Percentiles rank a stretch among this genome's conserved stretches.
These are phyloP conservation scores for Yamadazyma kanchanaburiensis DNA, from an alignment of 1,139 yeast genomes.

Conservation along the genomic window DNA sequence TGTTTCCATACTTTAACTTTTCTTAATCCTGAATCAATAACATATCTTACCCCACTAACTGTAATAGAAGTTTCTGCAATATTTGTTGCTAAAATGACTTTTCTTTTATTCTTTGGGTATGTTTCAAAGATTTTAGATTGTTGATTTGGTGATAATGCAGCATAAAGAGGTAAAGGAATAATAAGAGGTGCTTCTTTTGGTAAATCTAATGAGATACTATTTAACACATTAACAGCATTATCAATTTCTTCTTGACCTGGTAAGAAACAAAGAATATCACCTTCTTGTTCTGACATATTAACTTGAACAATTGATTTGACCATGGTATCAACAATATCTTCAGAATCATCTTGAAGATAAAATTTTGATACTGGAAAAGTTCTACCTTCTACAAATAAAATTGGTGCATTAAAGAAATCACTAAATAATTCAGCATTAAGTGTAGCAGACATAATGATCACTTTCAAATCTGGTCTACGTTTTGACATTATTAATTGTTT, in stretches of 20 bases:
- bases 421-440: constrained; percentile 90
- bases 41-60: constrained; percentile 92
- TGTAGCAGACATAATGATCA: constrained; percentile 91
- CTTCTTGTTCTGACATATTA: constrained; percentile 73
- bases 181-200: constrained; percentile 76
- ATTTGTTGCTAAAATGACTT: constrained; percentile 86
- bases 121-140: constrained; percentile 76
- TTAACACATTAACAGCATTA: constrained; percentile 64
- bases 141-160: constrained; percentile 82
- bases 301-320: constrained; percentile 75
- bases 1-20: constrained; percentile 96
- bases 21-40: constrained; percentile 86
- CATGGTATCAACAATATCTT: constrained; percentile 80
- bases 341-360: constrained; percentile 55
- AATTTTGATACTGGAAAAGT: constrained; percentile 77
- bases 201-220: constrained; percentile 58
- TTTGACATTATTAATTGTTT: constrained; percentile 55
- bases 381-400: constrained; percentile 84
- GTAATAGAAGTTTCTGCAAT: constrained; percentile 98
- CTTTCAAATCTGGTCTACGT: constrained; percentile 51
- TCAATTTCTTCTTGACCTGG: constrained; percentile 99
- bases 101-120: constrained; percentile 60
- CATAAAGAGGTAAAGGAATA: constrained; percentile 82
- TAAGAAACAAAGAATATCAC: constrained; percentile 85
- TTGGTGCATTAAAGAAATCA: constrained; percentile 75